Evolutionary conservation across 371 early-diverging fungal genomes (phyloP).

Genomic region (Chytridium lagenaria): DNA sequence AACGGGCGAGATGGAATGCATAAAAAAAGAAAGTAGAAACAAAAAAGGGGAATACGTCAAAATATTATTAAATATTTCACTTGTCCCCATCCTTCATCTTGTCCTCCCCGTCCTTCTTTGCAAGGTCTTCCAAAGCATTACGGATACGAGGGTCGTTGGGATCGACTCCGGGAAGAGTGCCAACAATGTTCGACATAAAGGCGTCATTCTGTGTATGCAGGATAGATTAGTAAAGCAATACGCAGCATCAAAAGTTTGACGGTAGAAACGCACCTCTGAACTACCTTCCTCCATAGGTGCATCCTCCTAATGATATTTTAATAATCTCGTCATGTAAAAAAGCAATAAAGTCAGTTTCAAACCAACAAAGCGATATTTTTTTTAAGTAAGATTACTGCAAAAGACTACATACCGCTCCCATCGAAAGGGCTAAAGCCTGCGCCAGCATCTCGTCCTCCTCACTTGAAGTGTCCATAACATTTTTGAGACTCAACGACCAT

Average conservation of each 20-base stretch:
- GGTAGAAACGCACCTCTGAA: too few relatives aligned
- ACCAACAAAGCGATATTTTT: too few relatives aligned
- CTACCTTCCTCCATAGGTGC: conserved; percentile 85
- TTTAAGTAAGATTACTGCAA: too few relatives aligned
- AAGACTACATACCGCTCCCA: conserved; percentile 48
- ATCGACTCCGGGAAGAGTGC: conserved; percentile 88
- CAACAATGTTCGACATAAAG: conserved; percentile 71
- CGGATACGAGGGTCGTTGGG: conserved; percentile 87
- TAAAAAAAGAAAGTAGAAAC: too few relatives aligned
- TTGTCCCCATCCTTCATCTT: conserved; percentile 21
- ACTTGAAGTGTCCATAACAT: conserved; percentile 46
- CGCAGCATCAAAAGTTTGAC: too few relatives aligned
- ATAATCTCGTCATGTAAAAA: too few relatives aligned
- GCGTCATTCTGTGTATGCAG: conserved; percentile 40
- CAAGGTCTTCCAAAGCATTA: conserved; percentile 35
- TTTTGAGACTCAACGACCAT: conserved; percentile 59
- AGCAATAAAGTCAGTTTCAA: too few relatives aligned
- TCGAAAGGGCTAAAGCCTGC: conserved; percentile 71
- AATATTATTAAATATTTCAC: too few relatives aligned
- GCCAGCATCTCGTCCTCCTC: conserved; percentile 65
- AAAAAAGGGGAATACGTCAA: too few relatives aligned
- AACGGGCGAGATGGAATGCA: too few relatives aligned
- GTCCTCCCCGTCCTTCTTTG: conserved; percentile 38
- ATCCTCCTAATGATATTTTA: conserved; percentile 84
- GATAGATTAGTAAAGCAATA: too few relatives aligned